phyloP scores from a whole-genome alignment of 805 yeast species.

The Myxozyma vanderwaltii region DNA sequence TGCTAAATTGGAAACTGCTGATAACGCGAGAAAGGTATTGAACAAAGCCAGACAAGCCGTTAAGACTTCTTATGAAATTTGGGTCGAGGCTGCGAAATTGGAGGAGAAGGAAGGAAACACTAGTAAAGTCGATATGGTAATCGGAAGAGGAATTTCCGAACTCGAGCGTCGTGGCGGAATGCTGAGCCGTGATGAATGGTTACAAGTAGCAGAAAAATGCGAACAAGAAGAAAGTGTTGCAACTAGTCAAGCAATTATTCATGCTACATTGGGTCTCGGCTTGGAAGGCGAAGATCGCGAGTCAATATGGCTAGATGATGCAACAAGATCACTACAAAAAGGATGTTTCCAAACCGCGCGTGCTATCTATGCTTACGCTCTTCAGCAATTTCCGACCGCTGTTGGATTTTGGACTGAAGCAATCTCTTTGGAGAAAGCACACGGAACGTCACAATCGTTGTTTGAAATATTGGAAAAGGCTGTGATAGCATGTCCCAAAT shows the following conservation, averaged over 20 bases:
- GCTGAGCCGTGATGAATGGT: conserved; percentile 53
- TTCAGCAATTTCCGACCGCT: conserved; percentile 52
- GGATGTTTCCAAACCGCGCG: conserved; percentile 47
- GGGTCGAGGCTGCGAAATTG: conserved; percentile 70
- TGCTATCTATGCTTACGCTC: conserved; percentile 51
- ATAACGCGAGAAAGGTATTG: conserved; percentile 57
- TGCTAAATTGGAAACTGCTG: conserved; percentile 49
- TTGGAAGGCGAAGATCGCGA: conserved; percentile 39
- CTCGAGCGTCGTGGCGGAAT: conserved; percentile 44
- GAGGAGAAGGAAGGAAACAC: conserved; percentile 59
- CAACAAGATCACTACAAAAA: conserved; percentile 39
- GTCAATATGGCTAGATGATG: conserved; percentile 46
- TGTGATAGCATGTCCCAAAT: conserved; percentile 51
- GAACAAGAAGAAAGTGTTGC: conserved; percentile 51
- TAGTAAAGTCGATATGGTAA: conserved; percentile 50
- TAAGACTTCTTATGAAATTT: conserved; percentile 54
- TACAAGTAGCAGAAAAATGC: conserved; percentile 55
- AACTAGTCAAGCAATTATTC: conserved; percentile 59
- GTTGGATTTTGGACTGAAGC: conserved; percentile 37
- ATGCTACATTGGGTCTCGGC: conserved; percentile 45
- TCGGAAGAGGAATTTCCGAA: conserved; percentile 53
- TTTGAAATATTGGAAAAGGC: conserved; percentile 57
- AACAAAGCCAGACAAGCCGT: conserved; percentile 62
- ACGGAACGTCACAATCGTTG: conserved; percentile 40
- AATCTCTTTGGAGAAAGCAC: conserved; percentile 39